A percentile compares a stretch with the other conserved stretches of the same genome.
Conservation (phyloP, 2,329 filamentous ascomycete genomes). For the Trichoderma pleuroti region DNA sequence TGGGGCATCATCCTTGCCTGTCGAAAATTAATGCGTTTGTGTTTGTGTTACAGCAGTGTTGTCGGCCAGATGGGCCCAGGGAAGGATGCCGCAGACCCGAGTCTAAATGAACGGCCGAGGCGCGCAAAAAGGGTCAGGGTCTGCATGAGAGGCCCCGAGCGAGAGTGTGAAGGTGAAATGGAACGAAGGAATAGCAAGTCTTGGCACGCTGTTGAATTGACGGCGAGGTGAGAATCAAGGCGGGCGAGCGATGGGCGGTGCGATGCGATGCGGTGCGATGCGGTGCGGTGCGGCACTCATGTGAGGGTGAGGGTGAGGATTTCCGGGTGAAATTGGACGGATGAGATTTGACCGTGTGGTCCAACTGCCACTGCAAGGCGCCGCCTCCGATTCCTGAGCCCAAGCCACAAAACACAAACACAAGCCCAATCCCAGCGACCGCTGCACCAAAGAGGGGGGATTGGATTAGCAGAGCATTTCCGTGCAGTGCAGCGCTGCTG, state of each 20-base stretch:
- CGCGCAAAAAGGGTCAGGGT: not conserved
- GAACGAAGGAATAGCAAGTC: not conserved
- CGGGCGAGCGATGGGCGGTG: not conserved
- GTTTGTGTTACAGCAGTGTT: not conserved
- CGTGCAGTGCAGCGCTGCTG: not conserved
- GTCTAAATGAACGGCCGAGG: not conserved
- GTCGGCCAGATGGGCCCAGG: not conserved
- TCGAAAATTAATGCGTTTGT: not conserved
- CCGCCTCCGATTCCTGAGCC: not conserved
- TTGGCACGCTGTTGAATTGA: not conserved
- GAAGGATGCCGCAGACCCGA: not conserved
- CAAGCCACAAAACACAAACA: constrained; percentile 2
- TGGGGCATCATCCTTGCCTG: constrained; percentile 9
- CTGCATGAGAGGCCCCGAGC: not conserved
- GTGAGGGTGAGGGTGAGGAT: constrained; percentile 13
- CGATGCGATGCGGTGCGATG: too few relatives aligned
- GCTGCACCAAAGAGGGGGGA: not conserved
- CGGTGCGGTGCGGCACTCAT: not conserved
- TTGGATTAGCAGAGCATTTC: not conserved
- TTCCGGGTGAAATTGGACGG: not conserved
- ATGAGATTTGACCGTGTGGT: not conserved
- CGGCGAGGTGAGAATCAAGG: not conserved
- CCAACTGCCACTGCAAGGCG: not conserved
- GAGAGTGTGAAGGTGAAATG: not conserved
- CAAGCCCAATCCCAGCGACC: not conserved